Evolutionary conservation across 2,329 filamentous ascomycete species (phyloP).

Genomic region (Eutypella sp.): DNA sequence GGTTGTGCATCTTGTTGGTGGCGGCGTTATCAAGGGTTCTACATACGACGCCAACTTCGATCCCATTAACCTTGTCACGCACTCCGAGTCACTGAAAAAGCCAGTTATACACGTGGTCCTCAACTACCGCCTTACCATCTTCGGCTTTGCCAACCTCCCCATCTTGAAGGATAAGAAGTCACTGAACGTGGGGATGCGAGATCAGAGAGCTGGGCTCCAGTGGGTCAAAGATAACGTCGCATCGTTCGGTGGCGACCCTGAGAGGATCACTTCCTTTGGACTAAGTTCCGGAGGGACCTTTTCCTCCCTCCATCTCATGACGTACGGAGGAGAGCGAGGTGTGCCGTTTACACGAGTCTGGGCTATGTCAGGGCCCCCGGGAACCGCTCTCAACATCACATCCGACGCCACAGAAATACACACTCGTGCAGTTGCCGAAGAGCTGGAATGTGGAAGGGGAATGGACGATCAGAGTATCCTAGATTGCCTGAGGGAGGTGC

Average conservation of each 20-base stretch:
- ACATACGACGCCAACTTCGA: slow-evolving; percentile 21
- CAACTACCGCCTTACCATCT: slow-evolving; percentile 26
- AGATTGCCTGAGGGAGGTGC: slow-evolving; percentile 10
- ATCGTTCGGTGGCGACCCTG: slow-evolving; percentile 22
- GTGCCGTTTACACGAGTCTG: slow-evolving; percentile 24
- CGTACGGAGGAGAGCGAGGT: slow-evolving; percentile 20
- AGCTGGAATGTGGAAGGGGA: slow-evolving; percentile 5
- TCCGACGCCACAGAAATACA: slow-evolving; percentile 20
- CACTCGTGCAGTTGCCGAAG: slow-evolving; percentile 12
- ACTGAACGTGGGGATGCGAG: slow-evolving; percentile 22
- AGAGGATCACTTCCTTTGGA: slow-evolving; percentile 17
- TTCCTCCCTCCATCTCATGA: slow-evolving; percentile 19
- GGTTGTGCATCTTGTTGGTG: slow-evolving; percentile 19
- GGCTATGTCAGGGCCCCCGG: slow-evolving; percentile 25
- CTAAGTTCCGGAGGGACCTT: slow-evolving; percentile 18
- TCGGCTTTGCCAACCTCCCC: slow-evolving; percentile 24
- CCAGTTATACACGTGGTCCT: slow-evolving; percentile 23
- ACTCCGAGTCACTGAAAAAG: slow-evolving; percentile 12
- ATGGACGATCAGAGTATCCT: slow-evolving; percentile 6
- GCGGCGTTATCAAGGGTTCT: slow-evolving; percentile 22
- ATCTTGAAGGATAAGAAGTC: slow-evolving; percentile 22
- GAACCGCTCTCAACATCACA: slow-evolving; percentile 23
- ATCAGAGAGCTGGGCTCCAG: slow-evolving; percentile 19
- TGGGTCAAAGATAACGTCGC: slow-evolving; percentile 26
- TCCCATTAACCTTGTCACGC: slow-evolving; percentile 15